Percentiles rank a stretch among this genome's conserved stretches.
Evolutionary conservation across 202 grass and related monocot genomes (phyloP).

Genomic region (Schoenoplectus tabernaemontani): DNA sequence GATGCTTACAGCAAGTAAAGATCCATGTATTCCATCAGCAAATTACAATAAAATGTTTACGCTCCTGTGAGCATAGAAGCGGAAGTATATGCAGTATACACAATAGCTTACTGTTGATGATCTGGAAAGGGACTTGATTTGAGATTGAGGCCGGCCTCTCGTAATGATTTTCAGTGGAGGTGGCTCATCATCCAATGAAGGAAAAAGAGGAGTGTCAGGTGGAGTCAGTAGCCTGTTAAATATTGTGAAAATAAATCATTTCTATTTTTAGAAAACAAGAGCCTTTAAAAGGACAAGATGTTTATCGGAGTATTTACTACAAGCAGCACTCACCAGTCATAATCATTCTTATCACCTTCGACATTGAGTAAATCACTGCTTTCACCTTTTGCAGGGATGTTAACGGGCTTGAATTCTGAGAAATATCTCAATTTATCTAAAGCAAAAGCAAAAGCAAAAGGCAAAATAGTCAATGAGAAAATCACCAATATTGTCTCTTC

Average conservation of each 20-base stretch:
- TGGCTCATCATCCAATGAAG: conserved; percentile 68
- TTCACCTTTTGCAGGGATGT: conserved; percentile 44
- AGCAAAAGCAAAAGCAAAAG: no score
- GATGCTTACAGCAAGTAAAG: not conserved
- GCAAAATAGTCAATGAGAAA: conserved; percentile 11
- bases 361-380: conserved; percentile 66
- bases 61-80: not conserved
- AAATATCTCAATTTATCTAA: conserved; percentile 76
- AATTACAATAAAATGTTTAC: no score
- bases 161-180: conserved; percentile 30
- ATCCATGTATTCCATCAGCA: not conserved
- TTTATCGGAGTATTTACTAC: no score
- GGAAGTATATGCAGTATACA: not conserved
- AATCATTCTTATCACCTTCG: conserved; percentile 85
- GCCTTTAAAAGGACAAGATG: not conserved
- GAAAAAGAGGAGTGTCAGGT: conserved; percentile 89
- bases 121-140: conserved; percentile 50
- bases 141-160: conserved; percentile 64
- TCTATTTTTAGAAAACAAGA: conserved; percentile 13
- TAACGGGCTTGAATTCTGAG: conserved; percentile 67
- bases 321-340: conserved; percentile 69
- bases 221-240: conserved; percentile 79
- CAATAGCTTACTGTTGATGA: conserved; percentile 49
- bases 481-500: conserved; percentile 17
- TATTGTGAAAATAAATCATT: conserved; percentile 7